A percentile compares a stretch with the other conserved stretches of the same genome.
Evolutionary conservation across 1,284 basidiomycete genomes (phyloP).

Genomic region (Tranzscheliella williamsii): DNA sequence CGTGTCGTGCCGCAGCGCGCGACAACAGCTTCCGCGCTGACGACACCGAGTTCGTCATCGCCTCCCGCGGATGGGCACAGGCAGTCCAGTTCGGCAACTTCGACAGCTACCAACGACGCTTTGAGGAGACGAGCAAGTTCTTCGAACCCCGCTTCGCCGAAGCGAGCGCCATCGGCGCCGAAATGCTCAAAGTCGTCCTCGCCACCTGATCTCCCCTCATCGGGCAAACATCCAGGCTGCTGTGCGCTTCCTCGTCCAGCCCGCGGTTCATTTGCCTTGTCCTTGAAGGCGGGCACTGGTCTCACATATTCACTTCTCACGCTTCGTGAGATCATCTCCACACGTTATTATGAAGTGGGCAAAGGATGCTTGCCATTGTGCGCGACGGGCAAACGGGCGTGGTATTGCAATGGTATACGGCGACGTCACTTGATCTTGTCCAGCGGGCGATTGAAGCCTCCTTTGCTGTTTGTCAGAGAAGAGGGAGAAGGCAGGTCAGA

Average conservation of each 20-base stretch:
- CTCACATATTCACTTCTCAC: too few relatives aligned
- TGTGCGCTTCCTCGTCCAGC: too few relatives aligned
- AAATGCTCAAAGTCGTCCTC: slow-evolving; percentile 84
- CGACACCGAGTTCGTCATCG: slow-evolving; percentile 91
- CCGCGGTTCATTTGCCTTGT: too few relatives aligned
- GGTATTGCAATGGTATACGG: too few relatives aligned
- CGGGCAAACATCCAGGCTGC: too few relatives aligned
- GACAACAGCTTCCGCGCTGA: slow-evolving; percentile 83
- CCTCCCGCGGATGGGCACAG: slow-evolving; percentile 82
- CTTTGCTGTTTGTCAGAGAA: slow-evolving; percentile 15
- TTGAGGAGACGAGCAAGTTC: slow-evolving; percentile 77
- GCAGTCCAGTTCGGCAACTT: slow-evolving; percentile 85
- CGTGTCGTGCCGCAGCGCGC: slow-evolving; percentile 69
- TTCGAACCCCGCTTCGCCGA: slow-evolving; percentile 88
- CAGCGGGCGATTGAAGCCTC: slow-evolving; percentile 44
- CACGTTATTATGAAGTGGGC: too few relatives aligned
- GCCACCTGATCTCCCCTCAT: too few relatives aligned
- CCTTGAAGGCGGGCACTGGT: too few relatives aligned
- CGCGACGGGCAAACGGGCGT: too few relatives aligned
- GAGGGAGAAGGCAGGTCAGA: not conserved
- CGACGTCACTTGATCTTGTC: slow-evolving; percentile 50
- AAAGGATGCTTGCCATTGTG: too few relatives aligned
- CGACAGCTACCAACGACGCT: slow-evolving; percentile 80
- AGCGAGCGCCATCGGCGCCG: slow-evolving; percentile 76
- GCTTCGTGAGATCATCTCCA: too few relatives aligned